These are phyloP conservation scores for Claviceps sp. DNA, from an alignment of 2,329 filamentous ascomycete species.

Conservation along the genomic window DNA sequence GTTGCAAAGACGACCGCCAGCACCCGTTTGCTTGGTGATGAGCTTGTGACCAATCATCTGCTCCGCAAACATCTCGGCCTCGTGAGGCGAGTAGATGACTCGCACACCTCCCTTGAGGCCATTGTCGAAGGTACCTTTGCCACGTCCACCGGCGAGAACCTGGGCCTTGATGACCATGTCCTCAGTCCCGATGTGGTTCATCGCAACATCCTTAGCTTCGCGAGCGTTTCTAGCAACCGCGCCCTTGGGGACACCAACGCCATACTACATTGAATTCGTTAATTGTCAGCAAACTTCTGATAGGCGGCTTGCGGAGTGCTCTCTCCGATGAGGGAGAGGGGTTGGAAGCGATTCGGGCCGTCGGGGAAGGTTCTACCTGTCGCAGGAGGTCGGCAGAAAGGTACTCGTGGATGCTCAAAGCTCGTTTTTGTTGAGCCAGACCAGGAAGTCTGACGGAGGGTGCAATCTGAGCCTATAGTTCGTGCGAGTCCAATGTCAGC, in stretches of 20 bases:
- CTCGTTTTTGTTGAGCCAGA: slow-evolving; percentile 66
- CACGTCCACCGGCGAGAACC: slow-evolving; percentile 92
- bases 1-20: slow-evolving; percentile 85
- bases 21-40: slow-evolving; percentile 98
- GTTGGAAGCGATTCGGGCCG: background rate
- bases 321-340: background rate
- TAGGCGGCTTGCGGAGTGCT: background rate
- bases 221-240: slow-evolving; percentile 68
- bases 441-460: slow-evolving; percentile 47
- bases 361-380: slow-evolving; percentile 34
- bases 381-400: slow-evolving; percentile 84
- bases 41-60: slow-evolving; percentile 99
- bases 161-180: slow-evolving; percentile 99
- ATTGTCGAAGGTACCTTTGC: slow-evolving; percentile 96
- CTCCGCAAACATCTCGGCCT: slow-evolving; percentile 92
- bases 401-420: slow-evolving; percentile 96
- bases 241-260: slow-evolving; percentile 83
- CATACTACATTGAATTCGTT: slow-evolving; percentile 50
- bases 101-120: slow-evolving; percentile 97
- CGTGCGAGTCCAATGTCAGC: slow-evolving; percentile 2
- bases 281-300: slow-evolving; percentile 7
- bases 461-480: slow-evolving; percentile 19
- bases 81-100: slow-evolving; percentile 95
- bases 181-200: slow-evolving; percentile 74
- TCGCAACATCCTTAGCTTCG: slow-evolving; percentile 81